phyloP scores from a whole-genome alignment of 2,329 filamentous ascomycete species.

The Tolypocladium cylindrosporum region DNA sequence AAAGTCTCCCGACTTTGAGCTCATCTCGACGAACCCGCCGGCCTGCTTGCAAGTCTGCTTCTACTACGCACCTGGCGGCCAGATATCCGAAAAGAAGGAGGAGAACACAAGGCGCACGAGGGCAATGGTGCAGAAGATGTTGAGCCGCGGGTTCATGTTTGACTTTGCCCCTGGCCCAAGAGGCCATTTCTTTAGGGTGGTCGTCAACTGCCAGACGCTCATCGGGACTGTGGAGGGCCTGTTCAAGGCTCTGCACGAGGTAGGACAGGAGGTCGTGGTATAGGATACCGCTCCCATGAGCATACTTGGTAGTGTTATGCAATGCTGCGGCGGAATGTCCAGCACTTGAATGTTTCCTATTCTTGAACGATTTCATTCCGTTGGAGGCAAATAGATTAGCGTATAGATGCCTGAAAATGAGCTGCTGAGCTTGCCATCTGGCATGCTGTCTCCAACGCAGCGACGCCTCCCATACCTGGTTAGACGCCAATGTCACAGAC shows the following conservation, averaged over 20 bases:
- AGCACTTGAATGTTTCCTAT: background rate
- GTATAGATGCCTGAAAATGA: background rate
- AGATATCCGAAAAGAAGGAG: conserved; percentile 27
- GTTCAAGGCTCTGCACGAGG: conserved; percentile 39
- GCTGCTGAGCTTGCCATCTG: background rate
- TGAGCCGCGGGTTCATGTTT: conserved; percentile 45
- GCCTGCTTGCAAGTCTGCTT: conserved; percentile 93
- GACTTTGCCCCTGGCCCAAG: conserved; percentile 46
- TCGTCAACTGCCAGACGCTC: conserved; percentile 46
- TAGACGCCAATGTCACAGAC: no score
- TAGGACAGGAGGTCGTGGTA: conserved; percentile 19
- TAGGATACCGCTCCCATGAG: background rate
- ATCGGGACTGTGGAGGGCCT: conserved; percentile 40
- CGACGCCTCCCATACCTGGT: no score
- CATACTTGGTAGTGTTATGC: background rate
- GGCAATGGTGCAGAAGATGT: conserved; percentile 35
- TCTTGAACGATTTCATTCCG: background rate
- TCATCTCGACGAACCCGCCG: conserved; percentile 67
- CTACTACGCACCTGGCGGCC: conserved; percentile 58
- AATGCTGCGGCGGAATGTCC: no score
- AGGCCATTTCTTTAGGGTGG: conserved; percentile 47
- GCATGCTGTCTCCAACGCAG: no score
- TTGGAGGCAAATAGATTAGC: background rate
- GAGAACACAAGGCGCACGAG: conserved; percentile 40
- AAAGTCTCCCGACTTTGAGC: conserved; percentile 46